Conservation (phyloP, 352 stramenopile genomes). For the Phytophthora melonis region DNA sequence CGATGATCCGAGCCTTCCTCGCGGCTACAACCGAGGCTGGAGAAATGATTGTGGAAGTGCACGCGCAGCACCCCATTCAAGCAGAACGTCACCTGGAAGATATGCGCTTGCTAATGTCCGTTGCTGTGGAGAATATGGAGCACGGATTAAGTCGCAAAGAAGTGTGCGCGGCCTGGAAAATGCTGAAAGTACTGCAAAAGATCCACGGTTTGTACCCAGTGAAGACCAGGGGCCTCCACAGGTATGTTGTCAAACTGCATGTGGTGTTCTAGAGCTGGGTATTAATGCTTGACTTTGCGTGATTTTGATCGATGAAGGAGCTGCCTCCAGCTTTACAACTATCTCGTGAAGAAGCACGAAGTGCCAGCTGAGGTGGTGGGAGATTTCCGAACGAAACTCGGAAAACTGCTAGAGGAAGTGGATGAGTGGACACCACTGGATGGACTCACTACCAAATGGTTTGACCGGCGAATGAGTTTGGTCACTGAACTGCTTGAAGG, state of each 20-base stretch:
- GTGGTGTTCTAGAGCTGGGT: neutral
- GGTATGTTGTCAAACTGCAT: neutral
- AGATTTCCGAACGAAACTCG: neutral
- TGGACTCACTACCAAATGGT: neutral
- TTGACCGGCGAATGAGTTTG: slow-evolving; percentile 3
- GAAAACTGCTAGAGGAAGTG: slow-evolving; percentile 2
- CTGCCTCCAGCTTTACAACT: slow-evolving; percentile 4
- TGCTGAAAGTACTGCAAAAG: neutral
- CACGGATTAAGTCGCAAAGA: slow-evolving; percentile 1
- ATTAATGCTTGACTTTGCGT: neutral
- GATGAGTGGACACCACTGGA: neutral
- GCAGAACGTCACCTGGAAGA: slow-evolving; percentile 16
- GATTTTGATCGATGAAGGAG: neutral
- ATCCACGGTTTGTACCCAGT: slow-evolving; percentile 6
- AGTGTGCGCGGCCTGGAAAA: slow-evolving; percentile 5
- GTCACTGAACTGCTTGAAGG: slow-evolving; percentile 8
- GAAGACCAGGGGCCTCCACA: slow-evolving; percentile 6
- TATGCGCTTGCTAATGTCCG: slow-evolving; percentile 3
- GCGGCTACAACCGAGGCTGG: neutral
- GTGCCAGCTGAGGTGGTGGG: slow-evolving; percentile 6
- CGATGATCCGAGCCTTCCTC: neutral
- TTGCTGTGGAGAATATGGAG: neutral
- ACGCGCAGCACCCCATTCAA: neutral
- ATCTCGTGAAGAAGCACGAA: neutral
- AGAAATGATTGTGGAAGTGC: neutral